Evolutionary conservation across 1,284 basidiomycete species (phyloP), one percentile per base, ranked within the genome.

Genomic region (Rhodotorula sp.): DNA sequence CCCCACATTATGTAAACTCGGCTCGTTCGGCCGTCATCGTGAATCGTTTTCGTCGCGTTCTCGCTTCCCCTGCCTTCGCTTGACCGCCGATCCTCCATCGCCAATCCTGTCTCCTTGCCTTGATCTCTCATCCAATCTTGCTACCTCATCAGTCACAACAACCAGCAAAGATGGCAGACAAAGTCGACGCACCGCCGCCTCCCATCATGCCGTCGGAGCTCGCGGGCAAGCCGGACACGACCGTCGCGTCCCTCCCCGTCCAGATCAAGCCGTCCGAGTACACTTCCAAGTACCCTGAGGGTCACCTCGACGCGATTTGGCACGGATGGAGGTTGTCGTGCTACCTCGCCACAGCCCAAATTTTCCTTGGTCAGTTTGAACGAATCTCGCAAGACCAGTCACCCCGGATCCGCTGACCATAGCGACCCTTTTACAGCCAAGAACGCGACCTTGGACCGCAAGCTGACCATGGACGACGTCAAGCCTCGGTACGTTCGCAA

Each of bases 361-460:
- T 91, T 77, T 94, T 91, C 82, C 82, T 94, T 63, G 87, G 53
- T 54, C 18, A 12, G n/a, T 54, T 29, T 2, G 53, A 26, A 26
- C 53, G n/a, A 8, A 15, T 7, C 24, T 24, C 33, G 1, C 37
- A 20, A 30, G 20, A 24, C 55, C 6, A 8, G n/a, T 14, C 22
- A 37, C 18, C 8, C 8, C 30, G 30, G 20, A 7, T 14, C n/a
- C 12, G 30, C 55, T 56, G 30, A 56, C 33, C 55, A 29, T 54
- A 54, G 12, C 30, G 33, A 5, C 8, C 8, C 20, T 33, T 1
- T 37, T 6, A 3, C 33, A 37, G 30, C 86, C 74, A 82, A 85
- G 74, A 90, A 93, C 75, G 85, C 87, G n/a, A 83, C 91, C 4
- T 29, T 76, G n/a, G 51, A 64, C 30, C 48, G 75, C 54, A 73